A percentile compares a stretch with the other conserved stretches of the same genome.
phyloP scores from a whole-genome alignment of 1,284 basidiomycete species.

The Marasmius oreades region DNA sequence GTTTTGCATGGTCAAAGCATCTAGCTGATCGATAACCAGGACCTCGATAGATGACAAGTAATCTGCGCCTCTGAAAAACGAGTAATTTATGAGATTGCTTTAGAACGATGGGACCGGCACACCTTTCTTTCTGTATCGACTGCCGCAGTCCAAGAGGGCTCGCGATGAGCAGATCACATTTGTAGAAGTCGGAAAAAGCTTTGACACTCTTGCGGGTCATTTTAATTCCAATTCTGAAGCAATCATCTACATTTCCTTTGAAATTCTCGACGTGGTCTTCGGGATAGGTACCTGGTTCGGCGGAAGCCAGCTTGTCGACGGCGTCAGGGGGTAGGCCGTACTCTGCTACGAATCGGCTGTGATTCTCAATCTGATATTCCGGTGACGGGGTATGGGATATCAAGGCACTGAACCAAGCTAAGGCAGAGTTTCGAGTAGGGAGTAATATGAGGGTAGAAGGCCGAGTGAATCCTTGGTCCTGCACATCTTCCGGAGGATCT shows the following conservation, averaged over 20 bases:
- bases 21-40: slow-evolving; percentile 90
- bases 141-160: slow-evolving; percentile 91
- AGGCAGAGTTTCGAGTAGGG: slow-evolving; percentile 88
- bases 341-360: slow-evolving; percentile 76
- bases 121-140: slow-evolving; percentile 94
- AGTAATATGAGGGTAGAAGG: slow-evolving; percentile 91
- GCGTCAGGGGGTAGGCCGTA: slow-evolving; percentile 81
- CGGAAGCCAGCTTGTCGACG: slow-evolving; percentile 77
- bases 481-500: slow-evolving; percentile 65
- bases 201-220: slow-evolving; percentile 88
- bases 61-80: slow-evolving; percentile 65
- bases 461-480: slow-evolving; percentile 97
- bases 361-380: slow-evolving; percentile 81
- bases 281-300: slow-evolving; percentile 78
- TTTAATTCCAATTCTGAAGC: slow-evolving; percentile 90
- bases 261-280: slow-evolving; percentile 92
- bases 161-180: slow-evolving; percentile 88
- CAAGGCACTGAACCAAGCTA: slow-evolving; percentile 73
- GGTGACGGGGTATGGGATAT: slow-evolving; percentile 65
- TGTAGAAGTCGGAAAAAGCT: slow-evolving; percentile 87
- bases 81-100: slow-evolving; percentile 1
- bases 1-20: slow-evolving; percentile 96
- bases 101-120: slow-evolving; percentile 21
- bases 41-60: slow-evolving; percentile 94
- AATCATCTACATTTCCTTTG: slow-evolving; percentile 96